phyloP scores from a whole-genome alignment of 192 early-diverging fungal species.

The Cetraspora pellucida region DNA sequence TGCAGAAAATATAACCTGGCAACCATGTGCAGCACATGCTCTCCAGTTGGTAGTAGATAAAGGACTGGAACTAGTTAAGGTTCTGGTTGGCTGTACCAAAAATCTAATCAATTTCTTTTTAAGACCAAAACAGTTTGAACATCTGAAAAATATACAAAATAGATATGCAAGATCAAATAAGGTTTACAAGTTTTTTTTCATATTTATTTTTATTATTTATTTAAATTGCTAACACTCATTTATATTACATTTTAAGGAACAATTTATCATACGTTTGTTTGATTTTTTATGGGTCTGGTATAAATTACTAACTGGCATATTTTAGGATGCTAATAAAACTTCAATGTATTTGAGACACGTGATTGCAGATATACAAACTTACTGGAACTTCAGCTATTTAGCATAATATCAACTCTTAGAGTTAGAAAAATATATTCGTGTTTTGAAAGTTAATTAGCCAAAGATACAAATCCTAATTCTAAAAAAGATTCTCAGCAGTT shows the following conservation, averaged over 20 bases:
- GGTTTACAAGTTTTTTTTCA: not conserved
- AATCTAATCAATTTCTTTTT: not conserved
- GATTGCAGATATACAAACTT: not conserved
- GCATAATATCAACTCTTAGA: not conserved
- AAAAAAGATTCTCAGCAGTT: constrained; percentile 2
- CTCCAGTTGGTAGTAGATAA: not conserved
- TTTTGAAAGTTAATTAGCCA: not conserved
- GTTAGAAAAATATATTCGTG: not conserved
- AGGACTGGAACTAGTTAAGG: not conserved
- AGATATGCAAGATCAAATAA: not conserved
- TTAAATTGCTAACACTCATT: not conserved
- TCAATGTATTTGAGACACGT: not conserved
- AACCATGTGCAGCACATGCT: not conserved
- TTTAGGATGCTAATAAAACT: not conserved
- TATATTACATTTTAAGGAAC: not conserved
- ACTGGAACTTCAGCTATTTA: not conserved
- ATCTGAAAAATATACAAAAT: not conserved
- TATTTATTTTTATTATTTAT: constrained; percentile 12
- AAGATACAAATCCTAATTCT: not conserved
- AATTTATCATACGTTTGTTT: not conserved
- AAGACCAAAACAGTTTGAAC: not conserved
- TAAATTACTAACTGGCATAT: not conserved
- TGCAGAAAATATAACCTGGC: not conserved
- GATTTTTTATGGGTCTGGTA: not conserved
- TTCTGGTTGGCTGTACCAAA: not conserved